A percentile compares a stretch with the other conserved stretches of the same genome.
phyloP scores from a whole-genome alignment of 2,329 filamentous ascomycete species.

The Byssochlamys sp. region DNA sequence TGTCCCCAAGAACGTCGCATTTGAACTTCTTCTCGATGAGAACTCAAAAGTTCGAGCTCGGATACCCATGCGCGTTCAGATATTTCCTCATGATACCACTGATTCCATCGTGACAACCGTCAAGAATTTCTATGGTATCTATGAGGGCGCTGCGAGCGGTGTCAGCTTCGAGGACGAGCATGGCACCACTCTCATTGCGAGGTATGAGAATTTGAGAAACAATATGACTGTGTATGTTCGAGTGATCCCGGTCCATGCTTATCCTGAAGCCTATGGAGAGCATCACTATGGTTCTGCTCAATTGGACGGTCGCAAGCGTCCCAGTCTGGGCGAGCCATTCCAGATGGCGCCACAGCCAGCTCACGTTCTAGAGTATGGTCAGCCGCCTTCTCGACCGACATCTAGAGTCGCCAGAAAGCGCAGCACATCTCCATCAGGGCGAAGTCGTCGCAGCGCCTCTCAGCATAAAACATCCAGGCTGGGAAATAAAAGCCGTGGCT shows the following conservation, averaged over 20 bases:
- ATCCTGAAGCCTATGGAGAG: constrained; percentile 37
- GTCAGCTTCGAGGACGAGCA: constrained; percentile 90
- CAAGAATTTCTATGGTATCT: constrained; percentile 97
- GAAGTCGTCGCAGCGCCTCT: constrained; percentile 69
- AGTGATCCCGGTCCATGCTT: constrained; percentile 56
- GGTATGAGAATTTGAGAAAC: constrained; percentile 89
- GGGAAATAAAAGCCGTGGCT: constrained; percentile 56
- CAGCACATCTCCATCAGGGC: constrained; percentile 64
- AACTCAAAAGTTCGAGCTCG: constrained; percentile 50
- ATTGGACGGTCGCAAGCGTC: constrained; percentile 45
- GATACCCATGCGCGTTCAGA: constrained; percentile 63
- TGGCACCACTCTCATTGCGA: constrained; percentile 83
- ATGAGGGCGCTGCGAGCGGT: constrained; percentile 68
- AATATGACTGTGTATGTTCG: constrained; percentile 91
- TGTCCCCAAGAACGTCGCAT: constrained; percentile 52
- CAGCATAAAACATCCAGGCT: constrained; percentile 63
- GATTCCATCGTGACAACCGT: constrained; percentile 97
- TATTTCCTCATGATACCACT: constrained; percentile 89
- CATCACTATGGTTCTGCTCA: constrained; percentile 40
- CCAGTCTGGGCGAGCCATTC: constrained; percentile 54
- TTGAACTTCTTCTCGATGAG: constrained; percentile 53
- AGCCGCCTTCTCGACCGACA: constrained; percentile 56
- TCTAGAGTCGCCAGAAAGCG: constrained; percentile 65
- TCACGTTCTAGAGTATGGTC: constrained; percentile 46
- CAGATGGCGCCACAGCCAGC: constrained; percentile 51